Percentiles rank a stretch among this genome's conserved stretches.
Conservation (phyloP, 2,329 filamentous ascomycete genomes). For the Scolecobasidium constrictum region DNA sequence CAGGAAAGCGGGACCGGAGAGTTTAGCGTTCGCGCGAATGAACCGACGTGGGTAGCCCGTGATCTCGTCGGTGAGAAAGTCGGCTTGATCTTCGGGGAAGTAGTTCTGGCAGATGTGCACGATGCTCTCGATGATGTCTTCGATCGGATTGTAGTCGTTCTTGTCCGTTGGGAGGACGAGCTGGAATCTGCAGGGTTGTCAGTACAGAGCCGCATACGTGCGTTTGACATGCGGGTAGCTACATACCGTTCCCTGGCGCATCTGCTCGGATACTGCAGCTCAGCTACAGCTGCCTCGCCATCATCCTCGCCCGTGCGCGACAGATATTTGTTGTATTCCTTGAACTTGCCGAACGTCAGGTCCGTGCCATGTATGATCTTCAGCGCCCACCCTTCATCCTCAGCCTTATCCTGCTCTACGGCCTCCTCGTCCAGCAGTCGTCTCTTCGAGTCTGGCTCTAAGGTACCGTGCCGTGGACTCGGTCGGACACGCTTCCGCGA, state of each 20-base stretch:
- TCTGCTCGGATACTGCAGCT: constrained; percentile 75
- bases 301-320: constrained; percentile 35
- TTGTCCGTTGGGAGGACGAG: constrained; percentile 68
- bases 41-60: constrained; percentile 67
- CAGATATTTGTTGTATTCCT: constrained; percentile 25
- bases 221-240: background rate
- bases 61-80: constrained; percentile 58
- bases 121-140: constrained; percentile 47
- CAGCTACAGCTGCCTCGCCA: constrained; percentile 39
- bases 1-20: constrained; percentile 59
- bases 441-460: background rate
- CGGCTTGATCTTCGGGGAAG: constrained; percentile 52
- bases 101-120: constrained; percentile 60
- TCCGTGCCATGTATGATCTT: constrained; percentile 24
- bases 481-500: background rate
- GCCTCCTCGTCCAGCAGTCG: background rate
- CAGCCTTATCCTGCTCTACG: background rate
- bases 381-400: background rate
- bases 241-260: constrained; percentile 55
- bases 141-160: constrained; percentile 52
- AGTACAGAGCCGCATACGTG: constrained; percentile 1
- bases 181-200: constrained; percentile 45
- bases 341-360: constrained; percentile 26
- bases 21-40: constrained; percentile 59
- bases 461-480: background rate